A percentile compares a stretch with the other conserved stretches of the same genome.
Evolutionary conservation across 73 alveolate genomes (phyloP).

Genomic region (Loxodes magnus): DNA sequence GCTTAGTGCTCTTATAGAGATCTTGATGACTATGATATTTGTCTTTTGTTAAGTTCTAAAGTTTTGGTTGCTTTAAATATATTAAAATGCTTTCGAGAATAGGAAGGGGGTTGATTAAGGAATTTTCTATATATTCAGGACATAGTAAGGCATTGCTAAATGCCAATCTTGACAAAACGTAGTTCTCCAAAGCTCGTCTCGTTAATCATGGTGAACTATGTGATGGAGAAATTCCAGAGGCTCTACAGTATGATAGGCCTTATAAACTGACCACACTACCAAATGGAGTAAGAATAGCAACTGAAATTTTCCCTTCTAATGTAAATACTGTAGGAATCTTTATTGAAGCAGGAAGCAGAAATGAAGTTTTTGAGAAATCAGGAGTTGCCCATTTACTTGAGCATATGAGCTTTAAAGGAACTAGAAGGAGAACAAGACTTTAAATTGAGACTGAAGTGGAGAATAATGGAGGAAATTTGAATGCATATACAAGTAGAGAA

Average conservation of each 20-base stretch:
- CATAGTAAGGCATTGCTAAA: too few relatives aligned
- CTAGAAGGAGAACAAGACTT: slow-evolving; percentile 53
- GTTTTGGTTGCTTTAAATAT: too few relatives aligned
- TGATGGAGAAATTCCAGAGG: slow-evolving; percentile 58
- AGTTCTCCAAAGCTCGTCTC: slow-evolving; percentile 2
- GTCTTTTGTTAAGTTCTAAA: too few relatives aligned
- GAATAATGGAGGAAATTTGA: slow-evolving; percentile 67
- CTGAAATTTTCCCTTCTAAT: slow-evolving; percentile 61
- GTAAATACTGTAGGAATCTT: slow-evolving; percentile 65
- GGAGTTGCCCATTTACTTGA: slow-evolving; percentile 89
- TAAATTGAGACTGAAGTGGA: slow-evolving; percentile 76
- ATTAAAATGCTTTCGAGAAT: too few relatives aligned
- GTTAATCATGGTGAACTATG: background rate
- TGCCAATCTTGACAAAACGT: slow-evolving; percentile 12
- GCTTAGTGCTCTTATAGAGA: too few relatives aligned
- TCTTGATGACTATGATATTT: too few relatives aligned
- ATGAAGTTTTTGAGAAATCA: slow-evolving; percentile 58
- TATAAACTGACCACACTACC: slow-evolving; percentile 39
- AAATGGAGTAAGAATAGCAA: slow-evolving; percentile 70
- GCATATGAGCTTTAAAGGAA: slow-evolving; percentile 86
- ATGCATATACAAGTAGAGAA: slow-evolving; percentile 92
- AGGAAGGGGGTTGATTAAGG: too few relatives aligned
- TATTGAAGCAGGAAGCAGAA: slow-evolving; percentile 78
- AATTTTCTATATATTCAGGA: too few relatives aligned
- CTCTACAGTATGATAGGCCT: slow-evolving; percentile 53